Base-by-base conservation (phyloP, 2,329 filamentous ascomycete species). In the Phialophora macrospora region DNA sequence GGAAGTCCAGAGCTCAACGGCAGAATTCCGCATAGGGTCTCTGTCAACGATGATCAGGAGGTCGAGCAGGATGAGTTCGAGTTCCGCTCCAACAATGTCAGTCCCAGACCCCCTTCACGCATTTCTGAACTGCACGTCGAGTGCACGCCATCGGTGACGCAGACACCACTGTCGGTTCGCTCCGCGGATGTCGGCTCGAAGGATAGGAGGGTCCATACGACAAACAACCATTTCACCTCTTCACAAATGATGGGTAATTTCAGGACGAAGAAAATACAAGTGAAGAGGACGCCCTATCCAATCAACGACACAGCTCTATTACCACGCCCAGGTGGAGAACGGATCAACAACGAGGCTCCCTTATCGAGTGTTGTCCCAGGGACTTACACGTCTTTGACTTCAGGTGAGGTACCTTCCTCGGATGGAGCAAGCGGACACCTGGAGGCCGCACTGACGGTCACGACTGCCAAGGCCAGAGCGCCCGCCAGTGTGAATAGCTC, bases 251-350 rank as follows among this genome's bases (percentile, higher is more conserved):
- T 34, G 55, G 24, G 20, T 32, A 24, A 22, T 24, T 44, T 11
- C 28, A 48, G 30, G 12, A 20, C 22, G 9, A 30, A 46, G 26
- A 32, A 38, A 38, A 24, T 65, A 20, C 63, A 62, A 46, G 65
- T 67, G 20, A 24, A 61, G 30, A 60, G 57, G 20, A 67, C 65
- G 5, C 65, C 65, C 7, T 64, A 62, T 30, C 14, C 60, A 12
- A 9, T n/a, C 5, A 67, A 62, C 51, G 58, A 30, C 2, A 12
- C n/a, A 9, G 46, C 20, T 14, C 12, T 52, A 6, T n/a, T 26
- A 54, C 44, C 6, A 32, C 17, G 28, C 32, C 17, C 8, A 17
- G 17, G n/a, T n/a, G 17, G 38, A n/a, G 28, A n/a, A 2, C 12
- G 17, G 34, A 20, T 12, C 17, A 28, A 14, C 49, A 20, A 48